phyloP scores from a whole-genome alignment of 805 yeast species.

The Saitoella complicata region DNA sequence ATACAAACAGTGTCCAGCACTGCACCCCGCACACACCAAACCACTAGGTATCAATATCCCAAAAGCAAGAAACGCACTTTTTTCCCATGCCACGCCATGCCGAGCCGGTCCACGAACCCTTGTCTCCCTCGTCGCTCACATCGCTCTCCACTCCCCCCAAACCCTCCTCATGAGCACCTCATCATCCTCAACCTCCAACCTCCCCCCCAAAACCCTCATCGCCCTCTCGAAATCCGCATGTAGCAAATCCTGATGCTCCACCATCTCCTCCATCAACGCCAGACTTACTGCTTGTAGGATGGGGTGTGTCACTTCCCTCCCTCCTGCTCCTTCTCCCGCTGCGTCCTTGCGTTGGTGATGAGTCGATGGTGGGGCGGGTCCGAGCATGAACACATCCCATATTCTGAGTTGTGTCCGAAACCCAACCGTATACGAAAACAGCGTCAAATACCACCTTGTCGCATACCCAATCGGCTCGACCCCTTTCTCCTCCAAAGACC shows the following conservation, averaged over 20 bases:
- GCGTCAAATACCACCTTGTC: slow-evolving; percentile 14
- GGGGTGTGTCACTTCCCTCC: not conserved
- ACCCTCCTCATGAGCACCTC: not conserved
- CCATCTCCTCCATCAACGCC: not conserved
- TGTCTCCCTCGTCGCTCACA: no score
- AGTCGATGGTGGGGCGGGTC: no score
- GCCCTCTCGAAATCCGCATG: not conserved
- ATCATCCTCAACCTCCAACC: not conserved
- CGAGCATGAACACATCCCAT: slow-evolving; percentile 12
- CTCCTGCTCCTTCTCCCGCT: no score
- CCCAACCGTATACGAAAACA: slow-evolving; percentile 11
- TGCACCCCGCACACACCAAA: no score
- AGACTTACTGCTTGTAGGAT: slow-evolving; percentile 1
- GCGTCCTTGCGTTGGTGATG: no score
- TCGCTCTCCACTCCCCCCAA: not conserved
- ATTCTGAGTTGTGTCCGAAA: slow-evolving; percentile 11
- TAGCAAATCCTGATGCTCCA: not conserved
- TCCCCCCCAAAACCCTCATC: not conserved
- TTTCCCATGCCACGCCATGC: no score
- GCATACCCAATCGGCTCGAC: slow-evolving; percentile 11
- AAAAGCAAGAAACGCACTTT: no score
- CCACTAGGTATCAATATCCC: no score
- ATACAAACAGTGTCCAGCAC: no score
- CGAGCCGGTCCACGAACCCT: no score
- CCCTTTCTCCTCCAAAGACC: slow-evolving; percentile 2